phyloP scores from a whole-genome alignment of 169 alveolate genomes.

The Plasmodium sp. region DNA sequence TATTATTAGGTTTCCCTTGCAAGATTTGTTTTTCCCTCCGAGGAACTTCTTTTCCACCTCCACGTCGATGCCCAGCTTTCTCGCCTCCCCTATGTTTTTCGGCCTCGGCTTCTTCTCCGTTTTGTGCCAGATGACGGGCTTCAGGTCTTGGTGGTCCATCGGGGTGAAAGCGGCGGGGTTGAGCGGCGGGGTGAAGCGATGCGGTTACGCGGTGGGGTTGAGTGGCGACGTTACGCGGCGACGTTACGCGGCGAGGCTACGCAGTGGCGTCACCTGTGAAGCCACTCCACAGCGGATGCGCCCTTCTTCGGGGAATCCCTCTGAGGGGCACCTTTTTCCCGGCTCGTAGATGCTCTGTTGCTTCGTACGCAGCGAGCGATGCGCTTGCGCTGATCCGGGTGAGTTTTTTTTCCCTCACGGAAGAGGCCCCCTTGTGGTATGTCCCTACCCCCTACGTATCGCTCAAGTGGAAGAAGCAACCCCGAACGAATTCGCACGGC shows the following conservation, averaged over 20 bases:
- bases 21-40: constrained; percentile 66
- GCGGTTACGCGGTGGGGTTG: background rate
- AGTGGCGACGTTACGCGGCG: background rate
- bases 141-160: constrained; percentile 66
- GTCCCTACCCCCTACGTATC: background rate
- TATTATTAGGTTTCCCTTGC: constrained; percentile 66
- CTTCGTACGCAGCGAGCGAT: background rate
- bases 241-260: background rate
- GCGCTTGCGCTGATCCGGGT: background rate
- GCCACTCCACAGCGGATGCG: background rate
- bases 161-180: background rate
- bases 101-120: constrained; percentile 47
- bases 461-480: background rate
- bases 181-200: no score
- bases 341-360: background rate
- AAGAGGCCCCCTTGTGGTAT: background rate
- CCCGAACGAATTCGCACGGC: background rate
- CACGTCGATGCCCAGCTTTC: constrained; percentile 64
- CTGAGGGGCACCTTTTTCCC: background rate
- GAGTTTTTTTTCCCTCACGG: background rate
- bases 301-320: background rate
- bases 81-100: constrained; percentile 40
- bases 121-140: constrained; percentile 72
- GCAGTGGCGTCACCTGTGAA: no score
- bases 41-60: constrained; percentile 47